These are phyloP conservation scores for Blakeslea trispora DNA, from an alignment of 371 early-diverging fungal genomes.

Conservation along the genomic window DNA sequence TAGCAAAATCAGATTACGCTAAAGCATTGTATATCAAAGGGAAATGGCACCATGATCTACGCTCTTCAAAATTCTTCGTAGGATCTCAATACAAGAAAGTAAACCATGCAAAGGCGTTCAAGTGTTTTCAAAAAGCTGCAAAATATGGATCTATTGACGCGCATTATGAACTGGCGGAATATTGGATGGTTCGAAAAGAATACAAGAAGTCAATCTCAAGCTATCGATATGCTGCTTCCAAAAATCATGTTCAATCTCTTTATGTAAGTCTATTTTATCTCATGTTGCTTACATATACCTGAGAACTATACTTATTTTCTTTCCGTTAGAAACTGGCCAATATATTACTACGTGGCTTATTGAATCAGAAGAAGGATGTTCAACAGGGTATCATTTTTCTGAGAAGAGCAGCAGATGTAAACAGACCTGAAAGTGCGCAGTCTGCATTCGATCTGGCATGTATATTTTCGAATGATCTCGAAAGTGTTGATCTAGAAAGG, in stretches of 20 bases:
- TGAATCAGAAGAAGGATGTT: slow-evolving; percentile 31
- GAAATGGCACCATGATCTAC: slow-evolving; percentile 60
- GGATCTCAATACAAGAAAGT: slow-evolving; percentile 26
- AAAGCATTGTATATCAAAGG: slow-evolving; percentile 71
- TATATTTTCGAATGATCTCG: slow-evolving; percentile 37
- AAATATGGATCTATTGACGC: slow-evolving; percentile 37
- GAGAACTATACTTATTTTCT: no score
- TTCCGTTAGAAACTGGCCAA: slow-evolving; percentile 39
- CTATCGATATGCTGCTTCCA: slow-evolving; percentile 75
- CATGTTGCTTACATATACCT: neutral
- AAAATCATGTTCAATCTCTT: slow-evolving; percentile 70
- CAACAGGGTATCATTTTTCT: slow-evolving; percentile 32
- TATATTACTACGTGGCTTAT: slow-evolving; percentile 31
- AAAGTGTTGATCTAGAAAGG: slow-evolving; percentile 30
- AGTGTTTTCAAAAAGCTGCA: slow-evolving; percentile 46
- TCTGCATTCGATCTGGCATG: slow-evolving; percentile 45
- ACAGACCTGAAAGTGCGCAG: slow-evolving; percentile 29
- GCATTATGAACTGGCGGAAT: slow-evolving; percentile 39
- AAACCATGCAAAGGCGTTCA: slow-evolving; percentile 36
- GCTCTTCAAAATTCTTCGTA: slow-evolving; percentile 40
- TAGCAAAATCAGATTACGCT: slow-evolving; percentile 66
- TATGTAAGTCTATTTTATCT: slow-evolving; percentile 50
- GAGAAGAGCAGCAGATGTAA: slow-evolving; percentile 36
- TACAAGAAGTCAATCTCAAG: slow-evolving; percentile 67
- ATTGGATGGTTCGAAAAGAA: slow-evolving; percentile 62